phyloP scores from a whole-genome alignment of 371 early-diverging fungal genomes.

The Rhizopus stolonifer region DNA sequence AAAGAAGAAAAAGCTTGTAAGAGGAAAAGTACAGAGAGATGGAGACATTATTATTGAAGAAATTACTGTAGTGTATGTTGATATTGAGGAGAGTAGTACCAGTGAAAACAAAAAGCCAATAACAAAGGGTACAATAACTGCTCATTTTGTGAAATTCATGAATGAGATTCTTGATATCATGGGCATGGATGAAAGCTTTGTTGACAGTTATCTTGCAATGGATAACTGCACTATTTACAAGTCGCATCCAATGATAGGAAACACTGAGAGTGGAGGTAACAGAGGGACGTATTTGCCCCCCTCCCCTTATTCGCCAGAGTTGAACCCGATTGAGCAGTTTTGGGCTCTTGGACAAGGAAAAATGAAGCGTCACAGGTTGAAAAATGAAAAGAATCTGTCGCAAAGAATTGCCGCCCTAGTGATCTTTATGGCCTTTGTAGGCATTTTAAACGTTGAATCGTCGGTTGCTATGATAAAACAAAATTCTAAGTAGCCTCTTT shows the following conservation, averaged over 20 bases:
- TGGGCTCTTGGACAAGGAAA: constrained; percentile 4
- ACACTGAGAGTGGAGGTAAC: too few species aligned
- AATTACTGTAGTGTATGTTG: background rate
- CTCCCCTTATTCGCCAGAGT: constrained; percentile 9
- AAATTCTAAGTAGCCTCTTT: constrained; percentile 9
- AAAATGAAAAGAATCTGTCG: constrained; percentile 9
- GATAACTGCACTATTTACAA: too few species aligned
- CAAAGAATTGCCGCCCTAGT: constrained; percentile 10
- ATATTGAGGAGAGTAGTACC: background rate
- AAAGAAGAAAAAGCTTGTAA: background rate
- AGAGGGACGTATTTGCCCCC: constrained; percentile 6
- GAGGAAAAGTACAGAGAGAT: background rate
- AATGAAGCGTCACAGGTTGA: background rate
- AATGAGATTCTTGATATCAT: constrained; percentile 11
- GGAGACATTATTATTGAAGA: background rate
- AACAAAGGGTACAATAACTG: constrained; percentile 12
- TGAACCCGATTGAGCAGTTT: constrained; percentile 13
- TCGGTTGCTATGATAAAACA: constrained; percentile 10
- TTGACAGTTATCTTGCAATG: too few species aligned
- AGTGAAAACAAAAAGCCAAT: constrained; percentile 2
- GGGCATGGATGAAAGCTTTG: constrained; percentile 1
- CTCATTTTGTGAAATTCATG: constrained; percentile 9
- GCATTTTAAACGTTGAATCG: constrained; percentile 9
- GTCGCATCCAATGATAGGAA: too few species aligned
- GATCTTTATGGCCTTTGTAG: constrained; percentile 10